A percentile compares a stretch with the other conserved stretches of the same genome.
phyloP scores from a whole-genome alignment of 192 early-diverging fungal species.

The Paraglomus brasilianum region DNA sequence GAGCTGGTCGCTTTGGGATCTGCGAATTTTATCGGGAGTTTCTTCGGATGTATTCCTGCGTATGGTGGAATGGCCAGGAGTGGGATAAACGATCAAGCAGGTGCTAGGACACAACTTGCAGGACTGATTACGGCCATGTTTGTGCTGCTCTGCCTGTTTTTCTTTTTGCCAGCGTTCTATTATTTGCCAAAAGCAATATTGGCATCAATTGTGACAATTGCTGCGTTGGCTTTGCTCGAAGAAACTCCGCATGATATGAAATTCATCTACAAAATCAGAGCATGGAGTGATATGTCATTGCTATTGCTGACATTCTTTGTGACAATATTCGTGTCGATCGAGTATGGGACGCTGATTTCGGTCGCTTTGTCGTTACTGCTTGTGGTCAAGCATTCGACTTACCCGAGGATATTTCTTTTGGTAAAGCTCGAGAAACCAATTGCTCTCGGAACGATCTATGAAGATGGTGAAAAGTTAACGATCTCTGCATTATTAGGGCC shows the following conservation, averaged over 20 bases:
- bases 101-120: conserved; percentile 86
- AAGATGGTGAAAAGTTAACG: conserved; percentile 33
- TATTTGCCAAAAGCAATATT: conserved; percentile 83
- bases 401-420: conserved; percentile 76
- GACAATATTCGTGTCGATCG: conserved; percentile 88
- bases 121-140: conserved; percentile 78
- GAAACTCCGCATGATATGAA: conserved; percentile 71
- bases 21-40: conserved; percentile 79
- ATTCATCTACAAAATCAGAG: conserved; percentile 76
- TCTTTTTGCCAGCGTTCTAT: conserved; percentile 79
- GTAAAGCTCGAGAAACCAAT: conserved; percentile 37
- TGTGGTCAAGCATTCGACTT: conserved; percentile 90
- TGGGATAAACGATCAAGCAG: conserved; percentile 90
- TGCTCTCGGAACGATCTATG: not conserved
- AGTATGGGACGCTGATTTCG: conserved; percentile 90
- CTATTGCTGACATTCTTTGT: conserved; percentile 85
- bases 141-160: conserved; percentile 77
- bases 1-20: conserved; percentile 95
- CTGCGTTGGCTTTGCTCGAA: conserved; percentile 76
- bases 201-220: conserved; percentile 79
- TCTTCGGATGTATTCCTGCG: conserved; percentile 73
- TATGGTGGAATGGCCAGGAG: conserved; percentile 92
- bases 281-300: conserved; percentile 82
- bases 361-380: conserved; percentile 85
- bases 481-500: conserved; percentile 43